These are phyloP conservation scores for Lithohypha guttulata DNA, from an alignment of 2,329 filamentous ascomycete species.

Conservation along the genomic window DNA sequence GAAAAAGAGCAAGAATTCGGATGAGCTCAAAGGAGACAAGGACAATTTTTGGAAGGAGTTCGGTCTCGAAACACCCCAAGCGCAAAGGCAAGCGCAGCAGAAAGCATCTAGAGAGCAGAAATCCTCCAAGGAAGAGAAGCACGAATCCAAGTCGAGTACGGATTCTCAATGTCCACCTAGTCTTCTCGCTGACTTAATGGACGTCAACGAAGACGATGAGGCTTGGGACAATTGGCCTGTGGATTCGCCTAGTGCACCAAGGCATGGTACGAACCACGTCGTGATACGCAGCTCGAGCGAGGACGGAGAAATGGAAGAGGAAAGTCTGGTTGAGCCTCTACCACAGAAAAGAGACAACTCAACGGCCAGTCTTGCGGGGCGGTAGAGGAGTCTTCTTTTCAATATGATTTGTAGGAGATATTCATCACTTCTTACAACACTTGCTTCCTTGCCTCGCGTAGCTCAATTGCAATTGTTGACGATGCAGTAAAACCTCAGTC, in stretches of 20 bases:
- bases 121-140: slow-evolving; percentile 15
- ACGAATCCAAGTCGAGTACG: slow-evolving; percentile 16
- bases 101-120: slow-evolving; percentile 21
- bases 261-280: neutral
- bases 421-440: too few relatives aligned
- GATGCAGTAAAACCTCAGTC: too few relatives aligned
- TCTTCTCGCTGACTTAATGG: slow-evolving; percentile 14
- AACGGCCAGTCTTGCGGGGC: neutral
- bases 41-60: slow-evolving; percentile 43
- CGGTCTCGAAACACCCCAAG: slow-evolving; percentile 38
- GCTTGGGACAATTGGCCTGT: slow-evolving; percentile 43
- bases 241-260: slow-evolving; percentile 33
- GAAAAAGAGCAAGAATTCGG: slow-evolving; percentile 1
- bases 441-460: too few relatives aligned
- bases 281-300: slow-evolving; percentile 3
- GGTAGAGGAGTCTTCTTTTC: slow-evolving; percentile 1
- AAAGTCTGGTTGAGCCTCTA: too few relatives aligned
- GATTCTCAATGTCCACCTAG: slow-evolving; percentile 8
- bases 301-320: neutral
- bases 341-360: neutral
- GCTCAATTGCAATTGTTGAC: too few relatives aligned
- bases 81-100: slow-evolving; percentile 22
- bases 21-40: slow-evolving; percentile 23
- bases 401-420: too few relatives aligned
- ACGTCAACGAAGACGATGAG: slow-evolving; percentile 36